Base-by-base conservation (phyloP, 371 early-diverging fungal genomes). In the Zychaea mexicana region DNA sequence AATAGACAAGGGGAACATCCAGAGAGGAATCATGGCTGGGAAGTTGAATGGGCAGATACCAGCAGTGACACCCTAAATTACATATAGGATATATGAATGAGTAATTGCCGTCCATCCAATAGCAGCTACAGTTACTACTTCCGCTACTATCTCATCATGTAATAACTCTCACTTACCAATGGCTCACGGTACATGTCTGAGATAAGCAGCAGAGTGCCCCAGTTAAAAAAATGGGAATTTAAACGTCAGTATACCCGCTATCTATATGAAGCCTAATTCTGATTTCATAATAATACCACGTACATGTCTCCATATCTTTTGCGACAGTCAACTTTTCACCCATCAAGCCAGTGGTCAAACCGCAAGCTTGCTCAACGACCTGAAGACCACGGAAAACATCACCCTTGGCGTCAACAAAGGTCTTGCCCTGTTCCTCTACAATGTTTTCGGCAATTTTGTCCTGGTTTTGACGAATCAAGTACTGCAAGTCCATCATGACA, bases 41-140 rank as follows among this genome's bases (percentile, higher is more conserved):
- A 97, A 97, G 78, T 98, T 98, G 81, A 94, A 97, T 31, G 98
- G 98, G 68, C 92, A 90, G 70, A 98, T 96, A 61, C 97, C 97
- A 52, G 90, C 97, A 49, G 93, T 92, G 30, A 98, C 98, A 64
- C 98, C 98, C 72, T 72, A n/a, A n/a, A n/a, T 42, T 7, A 42
- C n/a, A 42, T 8, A 33, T 33, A 33, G 12, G n/a, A n/a, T n/a
- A 57, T 9, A 38, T 7, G 39, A 52, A 27, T 27, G 52, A n/a
- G n/a, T n/a, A n/a, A n/a, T n/a, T n/a, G n/a, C n/a, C n/a, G n/a
- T n/a, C n/a, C n/a, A n/a, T n/a, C n/a, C n/a, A n/a, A n/a, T n/a
- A n/a, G n/a, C n/a, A n/a, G n/a, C n/a, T n/a, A 8, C 30, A 31
- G 32, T 32, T 19, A 32, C 31, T 46, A 49, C 33, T 17, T 53